Conservation (phyloP, 2,329 filamentous ascomycete genomes). For the Parastagonospora nodorum region DNA sequence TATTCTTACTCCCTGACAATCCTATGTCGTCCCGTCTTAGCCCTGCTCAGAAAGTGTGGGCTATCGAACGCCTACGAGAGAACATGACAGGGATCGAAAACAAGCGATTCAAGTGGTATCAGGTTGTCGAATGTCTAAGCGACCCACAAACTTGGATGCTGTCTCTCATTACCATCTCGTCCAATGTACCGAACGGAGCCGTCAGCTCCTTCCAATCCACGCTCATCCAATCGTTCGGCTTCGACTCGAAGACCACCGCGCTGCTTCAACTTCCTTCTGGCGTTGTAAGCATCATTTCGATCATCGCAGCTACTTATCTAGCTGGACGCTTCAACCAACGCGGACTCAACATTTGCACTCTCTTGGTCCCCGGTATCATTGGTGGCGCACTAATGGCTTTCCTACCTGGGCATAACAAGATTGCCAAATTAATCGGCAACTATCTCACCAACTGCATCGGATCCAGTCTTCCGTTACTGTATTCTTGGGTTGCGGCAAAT, state of each 20-base stretch:
- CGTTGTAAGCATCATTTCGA: conserved; percentile 24
- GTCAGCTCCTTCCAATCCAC: conserved; percentile 39
- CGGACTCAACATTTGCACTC: conserved; percentile 19
- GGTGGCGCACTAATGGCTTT: conserved; percentile 30
- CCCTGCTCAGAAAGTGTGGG: conserved; percentile 24
- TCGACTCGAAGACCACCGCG: conserved; percentile 37
- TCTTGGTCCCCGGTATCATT: conserved; percentile 24
- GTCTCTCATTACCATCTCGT: conserved; percentile 38
- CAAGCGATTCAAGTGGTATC: conserved; percentile 52
- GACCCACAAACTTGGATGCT: conserved; percentile 49
- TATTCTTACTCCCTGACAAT: conserved; percentile 60
- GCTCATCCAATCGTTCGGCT: conserved; percentile 44
- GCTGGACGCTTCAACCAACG: conserved; percentile 31
- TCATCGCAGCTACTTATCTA: conserved; percentile 28
- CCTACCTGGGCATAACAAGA: conserved; percentile 16
- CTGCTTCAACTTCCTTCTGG: conserved; percentile 37
- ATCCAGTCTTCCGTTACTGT: conserved; percentile 34
- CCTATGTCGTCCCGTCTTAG: conserved; percentile 31
- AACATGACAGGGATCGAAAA: conserved; percentile 59
- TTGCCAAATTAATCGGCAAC: conserved; percentile 34
- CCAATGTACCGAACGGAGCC: conserved; percentile 46
- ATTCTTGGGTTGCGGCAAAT: conserved; percentile 56
- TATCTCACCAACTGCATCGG: conserved; percentile 55
- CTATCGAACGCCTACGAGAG: conserved; percentile 49
- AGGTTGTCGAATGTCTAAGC: conserved; percentile 52